Evolutionary conservation across 2,329 filamentous ascomycete species (phyloP).

Genomic region (Aspergillus caelatus): DNA sequence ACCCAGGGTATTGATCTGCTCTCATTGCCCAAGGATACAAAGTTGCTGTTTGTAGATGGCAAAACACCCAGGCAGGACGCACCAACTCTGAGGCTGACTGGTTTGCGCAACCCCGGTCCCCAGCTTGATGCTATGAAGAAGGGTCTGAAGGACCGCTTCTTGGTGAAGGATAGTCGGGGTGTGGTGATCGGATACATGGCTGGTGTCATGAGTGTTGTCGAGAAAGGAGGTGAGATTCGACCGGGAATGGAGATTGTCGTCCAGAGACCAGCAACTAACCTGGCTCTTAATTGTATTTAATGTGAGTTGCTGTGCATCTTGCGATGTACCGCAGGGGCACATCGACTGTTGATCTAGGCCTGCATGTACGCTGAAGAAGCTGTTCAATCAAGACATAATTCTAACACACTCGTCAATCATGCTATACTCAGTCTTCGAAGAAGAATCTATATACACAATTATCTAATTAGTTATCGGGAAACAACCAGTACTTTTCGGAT

Average conservation of each 20-base stretch:
- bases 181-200: slow-evolving; percentile 11
- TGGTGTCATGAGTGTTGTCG: slow-evolving; percentile 21
- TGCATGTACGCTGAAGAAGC: not conserved
- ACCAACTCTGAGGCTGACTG: slow-evolving; percentile 8
- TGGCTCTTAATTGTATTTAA: not conserved
- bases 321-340: not conserved
- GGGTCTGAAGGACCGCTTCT: slow-evolving; percentile 13
- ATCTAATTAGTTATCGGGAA: not conserved
- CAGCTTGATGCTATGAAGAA: slow-evolving; percentile 10
- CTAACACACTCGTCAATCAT: not conserved
- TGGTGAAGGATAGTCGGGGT: slow-evolving; percentile 10
- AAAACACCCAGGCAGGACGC: not conserved
- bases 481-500: not conserved
- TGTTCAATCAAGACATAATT: not conserved
- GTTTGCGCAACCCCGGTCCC: slow-evolving; percentile 13
- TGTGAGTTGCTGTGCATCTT: not conserved
- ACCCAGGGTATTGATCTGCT: slow-evolving; percentile 16
- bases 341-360: not conserved
- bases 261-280: not conserved
- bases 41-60: slow-evolving; percentile 10
- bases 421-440: not conserved
- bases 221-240: slow-evolving; percentile 13
- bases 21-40: slow-evolving; percentile 3
- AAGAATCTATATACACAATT: fast-evolving
- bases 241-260: slow-evolving; percentile 17